phyloP scores from a whole-genome alignment of 1,139 yeast genomes.

The Eremothecium cymbalariae region DNA sequence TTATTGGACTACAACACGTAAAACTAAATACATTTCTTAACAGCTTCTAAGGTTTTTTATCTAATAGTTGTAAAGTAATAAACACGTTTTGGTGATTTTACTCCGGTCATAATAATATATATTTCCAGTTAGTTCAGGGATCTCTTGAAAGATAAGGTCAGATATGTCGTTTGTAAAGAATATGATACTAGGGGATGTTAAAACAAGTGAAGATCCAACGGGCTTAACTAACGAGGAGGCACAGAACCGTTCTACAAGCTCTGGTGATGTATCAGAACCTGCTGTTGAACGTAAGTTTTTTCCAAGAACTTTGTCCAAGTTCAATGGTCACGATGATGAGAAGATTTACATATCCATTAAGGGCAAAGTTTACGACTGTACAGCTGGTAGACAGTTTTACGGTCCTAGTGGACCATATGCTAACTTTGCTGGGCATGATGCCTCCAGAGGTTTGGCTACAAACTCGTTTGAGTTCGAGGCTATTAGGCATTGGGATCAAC shows the following conservation, averaged over 20 bases:
- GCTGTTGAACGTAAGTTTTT: constrained; percentile 74
- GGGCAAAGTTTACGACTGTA: constrained; percentile 81
- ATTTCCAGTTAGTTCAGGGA: no score
- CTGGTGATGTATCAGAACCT: constrained; percentile 37
- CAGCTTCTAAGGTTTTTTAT: no score
- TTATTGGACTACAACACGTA: no score
- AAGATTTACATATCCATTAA: constrained; percentile 75
- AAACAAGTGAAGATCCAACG: constrained; percentile 34
- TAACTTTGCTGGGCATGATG: constrained; percentile 95
- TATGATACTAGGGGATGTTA: constrained; percentile 34
- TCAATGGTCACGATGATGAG: constrained; percentile 71
- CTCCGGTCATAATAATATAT: no score
- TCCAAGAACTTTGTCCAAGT: constrained; percentile 62
- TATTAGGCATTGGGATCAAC: constrained; percentile 53
- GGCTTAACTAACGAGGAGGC: constrained; percentile 19
- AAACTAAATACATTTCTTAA: no score
- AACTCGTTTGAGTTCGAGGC: constrained; percentile 72
- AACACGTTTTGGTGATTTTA: no score
- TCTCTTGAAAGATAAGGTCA: no score
- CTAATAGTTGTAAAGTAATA: no score
- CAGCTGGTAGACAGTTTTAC: constrained; percentile 74
- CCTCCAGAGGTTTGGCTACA: constrained; percentile 85
- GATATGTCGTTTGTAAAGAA: constrained; percentile 36
- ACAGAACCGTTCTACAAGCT: constrained; percentile 9
- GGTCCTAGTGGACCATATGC: constrained; percentile 97